These are phyloP conservation scores for Penicillium odoratum DNA, from an alignment of 495 filamentous ascomycete genomes.

Conservation along the genomic window DNA sequence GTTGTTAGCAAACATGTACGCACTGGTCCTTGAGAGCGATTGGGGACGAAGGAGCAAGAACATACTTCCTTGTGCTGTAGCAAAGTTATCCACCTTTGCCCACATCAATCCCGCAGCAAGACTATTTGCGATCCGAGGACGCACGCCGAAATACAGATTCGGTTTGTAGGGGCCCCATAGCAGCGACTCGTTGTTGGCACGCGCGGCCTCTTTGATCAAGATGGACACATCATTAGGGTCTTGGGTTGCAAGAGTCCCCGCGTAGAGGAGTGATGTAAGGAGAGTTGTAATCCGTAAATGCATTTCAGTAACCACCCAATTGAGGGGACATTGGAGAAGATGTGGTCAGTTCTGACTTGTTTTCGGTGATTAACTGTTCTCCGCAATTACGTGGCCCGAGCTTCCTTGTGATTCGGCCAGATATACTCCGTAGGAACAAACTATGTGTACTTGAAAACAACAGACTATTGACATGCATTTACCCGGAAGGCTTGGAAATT, in stretches of 20 bases:
- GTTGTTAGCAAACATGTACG: slow-evolving; percentile 3
- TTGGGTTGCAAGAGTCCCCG: slow-evolving; percentile 35
- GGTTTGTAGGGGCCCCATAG: slow-evolving; percentile 97
- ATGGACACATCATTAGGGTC: slow-evolving; percentile 38
- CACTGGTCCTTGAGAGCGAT: not conserved
- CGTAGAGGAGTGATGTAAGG: slow-evolving; percentile 32
- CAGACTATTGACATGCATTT: not conserved
- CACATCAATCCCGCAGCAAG: slow-evolving; percentile 85
- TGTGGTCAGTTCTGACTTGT: slow-evolving; percentile 6
- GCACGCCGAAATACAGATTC: slow-evolving; percentile 93
- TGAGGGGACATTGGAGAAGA: slow-evolving; percentile 16
- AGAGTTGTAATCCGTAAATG: slow-evolving; percentile 29
- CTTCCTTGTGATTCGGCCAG: slow-evolving; percentile 17
- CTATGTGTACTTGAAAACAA: not conserved
- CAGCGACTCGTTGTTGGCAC: slow-evolving; percentile 76
- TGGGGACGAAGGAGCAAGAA: slow-evolving; percentile 12
- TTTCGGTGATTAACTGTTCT: slow-evolving; percentile 20
- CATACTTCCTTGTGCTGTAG: slow-evolving; percentile 76
- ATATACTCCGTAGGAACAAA: not conserved
- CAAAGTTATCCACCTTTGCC: slow-evolving; percentile 81
- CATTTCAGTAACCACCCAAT: slow-evolving; percentile 30
- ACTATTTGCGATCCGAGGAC: slow-evolving; percentile 83
- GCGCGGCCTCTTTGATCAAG: slow-evolving; percentile 43
- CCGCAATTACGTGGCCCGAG: slow-evolving; percentile 46
- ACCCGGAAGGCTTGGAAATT: too few species aligned